A percentile compares a stretch with the other conserved stretches of the same genome.
Evolutionary conservation across 1,284 basidiomycete genomes (phyloP).

Genomic region (Gymnopus androsaceus): DNA sequence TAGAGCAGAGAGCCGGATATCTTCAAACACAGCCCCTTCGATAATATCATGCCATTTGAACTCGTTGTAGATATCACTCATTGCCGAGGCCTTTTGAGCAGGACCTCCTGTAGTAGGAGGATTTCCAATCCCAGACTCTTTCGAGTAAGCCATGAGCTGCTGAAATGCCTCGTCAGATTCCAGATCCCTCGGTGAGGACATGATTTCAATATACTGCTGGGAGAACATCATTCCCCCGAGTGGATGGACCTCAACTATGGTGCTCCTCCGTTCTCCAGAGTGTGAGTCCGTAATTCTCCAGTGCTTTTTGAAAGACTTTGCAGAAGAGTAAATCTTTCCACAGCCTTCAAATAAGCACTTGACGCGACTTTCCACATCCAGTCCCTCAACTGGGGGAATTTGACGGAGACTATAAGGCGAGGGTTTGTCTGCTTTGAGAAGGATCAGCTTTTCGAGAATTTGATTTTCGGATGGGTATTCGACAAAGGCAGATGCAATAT

Average conservation of each 20-base stretch:
- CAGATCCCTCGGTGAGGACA: background rate
- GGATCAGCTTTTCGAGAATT: background rate
- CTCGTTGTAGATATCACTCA: background rate
- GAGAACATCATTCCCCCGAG: background rate
- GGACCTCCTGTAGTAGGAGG: background rate
- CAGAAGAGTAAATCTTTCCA: background rate
- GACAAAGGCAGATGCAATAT: background rate
- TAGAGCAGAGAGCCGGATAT: background rate
- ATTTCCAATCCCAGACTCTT: background rate
- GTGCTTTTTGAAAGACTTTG: background rate
- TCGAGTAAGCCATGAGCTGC: background rate
- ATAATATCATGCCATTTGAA: background rate
- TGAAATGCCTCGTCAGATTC: background rate
- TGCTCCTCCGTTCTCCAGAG: background rate
- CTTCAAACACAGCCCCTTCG: too few relatives aligned
- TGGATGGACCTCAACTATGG: background rate
- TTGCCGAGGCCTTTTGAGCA: background rate
- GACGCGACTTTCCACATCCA: background rate
- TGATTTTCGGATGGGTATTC: background rate
- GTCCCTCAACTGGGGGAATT: background rate
- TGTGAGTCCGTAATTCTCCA: background rate
- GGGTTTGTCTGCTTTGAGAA: background rate
- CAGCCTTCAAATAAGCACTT: background rate
- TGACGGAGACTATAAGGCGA: background rate
- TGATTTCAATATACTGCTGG: background rate